Evolutionary conservation across 2,329 filamentous ascomycete species (phyloP).

Genomic region (Reticulascus tulasneorum): DNA sequence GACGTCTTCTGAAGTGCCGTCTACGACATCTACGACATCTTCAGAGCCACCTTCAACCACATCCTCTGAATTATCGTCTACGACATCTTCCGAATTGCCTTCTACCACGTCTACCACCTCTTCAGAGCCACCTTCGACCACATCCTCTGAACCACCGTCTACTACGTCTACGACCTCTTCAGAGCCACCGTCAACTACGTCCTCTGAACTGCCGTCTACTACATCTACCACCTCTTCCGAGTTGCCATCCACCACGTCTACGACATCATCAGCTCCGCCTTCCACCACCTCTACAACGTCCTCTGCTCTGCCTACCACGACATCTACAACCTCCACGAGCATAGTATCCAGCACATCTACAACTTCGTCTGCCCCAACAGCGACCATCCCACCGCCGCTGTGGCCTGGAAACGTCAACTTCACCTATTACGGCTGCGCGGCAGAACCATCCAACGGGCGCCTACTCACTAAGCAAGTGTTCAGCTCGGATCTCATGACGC

Average conservation of each 20-base stretch:
- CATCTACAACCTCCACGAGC: neutral
- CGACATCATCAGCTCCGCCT: neutral
- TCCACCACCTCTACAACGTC: neutral
- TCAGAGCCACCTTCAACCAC: neutral
- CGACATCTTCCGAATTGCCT: neutral
- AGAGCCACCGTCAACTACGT: no score
- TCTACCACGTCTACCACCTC: no score
- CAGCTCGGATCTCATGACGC: conserved; percentile 26
- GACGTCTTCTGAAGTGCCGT: no score
- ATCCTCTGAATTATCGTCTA: neutral
- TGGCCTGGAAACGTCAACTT: conserved; percentile 29
- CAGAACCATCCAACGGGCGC: conserved; percentile 26
- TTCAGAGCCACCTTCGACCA: no score
- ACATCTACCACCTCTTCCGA: neutral
- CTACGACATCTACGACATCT: no score
- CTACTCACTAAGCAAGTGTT: conserved; percentile 22
- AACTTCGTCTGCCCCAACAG: conserved; percentile 11
- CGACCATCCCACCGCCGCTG: conserved; percentile 22
- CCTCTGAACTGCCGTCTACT: neutral
- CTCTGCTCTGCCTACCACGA: neutral
- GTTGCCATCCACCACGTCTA: neutral
- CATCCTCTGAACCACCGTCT: neutral
- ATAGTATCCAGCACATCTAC: conserved; percentile 6
- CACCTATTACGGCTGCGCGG: conserved; percentile 28
- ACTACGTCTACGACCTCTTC: no score